phyloP scores from a whole-genome alignment of 2,329 filamentous ascomycete species.

The Calonectria naviculata region DNA sequence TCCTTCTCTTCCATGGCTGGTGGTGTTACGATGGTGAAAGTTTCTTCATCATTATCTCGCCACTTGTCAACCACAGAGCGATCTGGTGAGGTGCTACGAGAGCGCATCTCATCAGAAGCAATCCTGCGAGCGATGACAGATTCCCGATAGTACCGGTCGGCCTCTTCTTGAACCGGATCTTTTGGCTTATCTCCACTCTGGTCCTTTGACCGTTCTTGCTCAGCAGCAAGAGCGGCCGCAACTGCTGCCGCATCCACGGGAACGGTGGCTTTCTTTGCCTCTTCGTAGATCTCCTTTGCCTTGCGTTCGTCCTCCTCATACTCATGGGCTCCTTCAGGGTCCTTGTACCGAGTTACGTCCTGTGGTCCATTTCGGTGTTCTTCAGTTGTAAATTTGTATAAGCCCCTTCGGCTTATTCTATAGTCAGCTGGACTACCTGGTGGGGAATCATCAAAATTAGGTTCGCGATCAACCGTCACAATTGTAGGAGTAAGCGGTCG shows the following conservation, averaged over 20 bases:
- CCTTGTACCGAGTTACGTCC: slow-evolving; percentile 27
- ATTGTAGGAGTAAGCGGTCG: slow-evolving; percentile 62
- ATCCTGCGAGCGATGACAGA: slow-evolving; percentile 64
- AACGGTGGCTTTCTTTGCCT: slow-evolving; percentile 59
- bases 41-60: slow-evolving; percentile 49
- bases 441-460: slow-evolving; percentile 57
- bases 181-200: slow-evolving; percentile 42
- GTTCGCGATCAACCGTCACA: slow-evolving; percentile 65
- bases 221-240: slow-evolving; percentile 58
- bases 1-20: slow-evolving; percentile 60
- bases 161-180: slow-evolving; percentile 66
- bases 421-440: slow-evolving; percentile 41
- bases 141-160: slow-evolving; percentile 68
- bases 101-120: slow-evolving; percentile 64
- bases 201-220: slow-evolving; percentile 51
- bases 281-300: slow-evolving; percentile 56
- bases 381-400: slow-evolving; percentile 54
- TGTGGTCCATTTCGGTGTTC: slow-evolving; percentile 40
- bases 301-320: slow-evolving; percentile 55
- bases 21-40: slow-evolving; percentile 65
- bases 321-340: slow-evolving; percentile 34
- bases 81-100: slow-evolving; percentile 62
- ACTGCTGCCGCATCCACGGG: slow-evolving; percentile 60
- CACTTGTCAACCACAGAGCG: slow-evolving; percentile 68
- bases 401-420: slow-evolving; percentile 61